A percentile compares a stretch with the other conserved stretches of the same genome.
Evolutionary conservation across 345 rosid species (phyloP).

Genomic region (Adansonia digitata): DNA sequence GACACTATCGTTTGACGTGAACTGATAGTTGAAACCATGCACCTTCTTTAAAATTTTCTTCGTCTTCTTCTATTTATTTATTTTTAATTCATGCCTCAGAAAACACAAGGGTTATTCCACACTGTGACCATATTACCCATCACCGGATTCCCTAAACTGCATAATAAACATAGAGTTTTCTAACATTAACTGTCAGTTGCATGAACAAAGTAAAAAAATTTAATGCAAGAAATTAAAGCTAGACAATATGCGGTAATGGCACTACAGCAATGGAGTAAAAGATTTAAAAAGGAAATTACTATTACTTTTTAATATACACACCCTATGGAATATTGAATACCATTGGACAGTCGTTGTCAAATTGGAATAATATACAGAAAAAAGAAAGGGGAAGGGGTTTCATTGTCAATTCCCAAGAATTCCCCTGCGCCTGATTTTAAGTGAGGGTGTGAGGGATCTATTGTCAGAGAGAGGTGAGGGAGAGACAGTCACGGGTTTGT

Average conservation of each 20-base stretch:
- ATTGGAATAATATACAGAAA: background rate
- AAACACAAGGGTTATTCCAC: background rate
- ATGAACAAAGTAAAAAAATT: background rate
- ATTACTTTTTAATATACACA: too few species aligned
- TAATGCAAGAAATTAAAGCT: too few species aligned
- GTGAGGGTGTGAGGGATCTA: constrained; percentile 64
- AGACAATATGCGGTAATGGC: too few species aligned
- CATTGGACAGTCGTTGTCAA: too few species aligned
- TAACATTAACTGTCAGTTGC: background rate
- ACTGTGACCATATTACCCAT: constrained; percentile 16
- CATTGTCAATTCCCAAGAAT: constrained; percentile 21
- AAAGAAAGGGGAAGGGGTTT: constrained; percentile 13
- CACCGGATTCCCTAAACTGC: background rate
- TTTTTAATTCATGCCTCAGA: background rate
- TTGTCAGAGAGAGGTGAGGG: constrained; percentile 36
- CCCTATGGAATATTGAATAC: too few species aligned
- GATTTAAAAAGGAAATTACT: background rate
- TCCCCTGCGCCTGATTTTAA: constrained; percentile 36
- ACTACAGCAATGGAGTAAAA: too few species aligned
- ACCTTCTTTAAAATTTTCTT: too few species aligned
- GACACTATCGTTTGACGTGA: too few species aligned
- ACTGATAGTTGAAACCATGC: too few species aligned
- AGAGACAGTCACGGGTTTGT: constrained; percentile 84
- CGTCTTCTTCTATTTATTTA: too few species aligned
- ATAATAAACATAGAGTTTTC: background rate